These are phyloP conservation scores for Leptographium procerum DNA, from an alignment of 2,329 filamentous ascomycete species.

Conservation along the genomic window DNA sequence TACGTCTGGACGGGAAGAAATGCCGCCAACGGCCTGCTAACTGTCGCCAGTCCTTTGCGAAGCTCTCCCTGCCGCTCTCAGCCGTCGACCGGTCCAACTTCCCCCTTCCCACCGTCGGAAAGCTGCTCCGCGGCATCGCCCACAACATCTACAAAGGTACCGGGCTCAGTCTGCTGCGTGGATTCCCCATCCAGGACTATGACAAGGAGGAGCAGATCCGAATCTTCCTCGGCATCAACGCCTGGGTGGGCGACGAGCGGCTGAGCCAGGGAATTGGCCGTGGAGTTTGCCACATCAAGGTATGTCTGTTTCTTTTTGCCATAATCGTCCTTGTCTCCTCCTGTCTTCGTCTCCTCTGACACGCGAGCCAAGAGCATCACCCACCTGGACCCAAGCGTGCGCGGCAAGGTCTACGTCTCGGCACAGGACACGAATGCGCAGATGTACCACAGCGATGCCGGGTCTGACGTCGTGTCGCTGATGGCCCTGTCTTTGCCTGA, in stretches of 20 bases:
- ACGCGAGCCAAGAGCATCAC: background rate
- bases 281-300: background rate
- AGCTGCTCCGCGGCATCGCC: background rate
- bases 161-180: background rate
- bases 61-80: background rate
- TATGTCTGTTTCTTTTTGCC: background rate
- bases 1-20: background rate
- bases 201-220: background rate
- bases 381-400: background rate
- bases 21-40: background rate
- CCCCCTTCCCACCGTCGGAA: background rate
- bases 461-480: background rate
- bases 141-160: background rate
- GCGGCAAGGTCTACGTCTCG: background rate
- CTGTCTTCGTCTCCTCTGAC: background rate
- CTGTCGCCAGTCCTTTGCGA: background rate
- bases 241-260: background rate
- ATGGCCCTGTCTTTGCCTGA: background rate
- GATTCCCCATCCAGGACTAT: slow-evolving; percentile 1
- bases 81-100: background rate
- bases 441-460: slow-evolving; percentile 2
- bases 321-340: background rate
- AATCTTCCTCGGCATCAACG: background rate
- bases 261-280: background rate
- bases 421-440: background rate